Evolutionary conservation across 306 rosid species (phyloP).

Genomic region (Psophocarpus tetragonolobus): DNA sequence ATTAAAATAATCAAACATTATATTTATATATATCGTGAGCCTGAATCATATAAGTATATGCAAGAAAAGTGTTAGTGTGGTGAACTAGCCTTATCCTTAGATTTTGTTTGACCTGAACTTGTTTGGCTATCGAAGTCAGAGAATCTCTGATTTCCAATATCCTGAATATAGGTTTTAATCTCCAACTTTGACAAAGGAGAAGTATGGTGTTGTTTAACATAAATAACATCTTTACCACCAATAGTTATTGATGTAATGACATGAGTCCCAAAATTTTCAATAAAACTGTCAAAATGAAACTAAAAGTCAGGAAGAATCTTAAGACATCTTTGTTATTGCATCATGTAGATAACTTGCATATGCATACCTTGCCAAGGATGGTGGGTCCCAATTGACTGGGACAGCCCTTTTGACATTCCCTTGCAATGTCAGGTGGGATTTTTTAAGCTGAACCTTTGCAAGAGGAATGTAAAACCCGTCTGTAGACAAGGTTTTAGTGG

Average conservation of each 20-base stretch:
- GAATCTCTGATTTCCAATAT: slow-evolving; percentile 77
- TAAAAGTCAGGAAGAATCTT: slow-evolving; percentile 30
- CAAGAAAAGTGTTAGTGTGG: slow-evolving; percentile 13
- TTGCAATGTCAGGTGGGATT: slow-evolving; percentile 52
- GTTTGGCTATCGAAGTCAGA: slow-evolving; percentile 49
- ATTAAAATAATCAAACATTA: neutral
- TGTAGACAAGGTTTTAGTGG: slow-evolving; percentile 70
- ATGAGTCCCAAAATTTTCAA: slow-evolving; percentile 83
- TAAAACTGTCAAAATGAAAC: slow-evolving; percentile 61
- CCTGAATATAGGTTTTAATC: slow-evolving; percentile 71
- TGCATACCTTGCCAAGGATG: slow-evolving; percentile 71
- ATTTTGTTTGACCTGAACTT: slow-evolving; percentile 62
- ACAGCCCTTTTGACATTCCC: slow-evolving; percentile 67
- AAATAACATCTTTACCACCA: slow-evolving; percentile 86
- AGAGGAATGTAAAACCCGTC: slow-evolving; percentile 82
- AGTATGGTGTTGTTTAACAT: slow-evolving; percentile 73
- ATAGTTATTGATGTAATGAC: slow-evolving; percentile 76
- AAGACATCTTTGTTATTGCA: slow-evolving; percentile 10
- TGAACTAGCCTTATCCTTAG: slow-evolving; percentile 78
- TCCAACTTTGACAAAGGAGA: slow-evolving; percentile 70
- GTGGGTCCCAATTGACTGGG: slow-evolving; percentile 76
- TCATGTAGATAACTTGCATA: slow-evolving; percentile 18
- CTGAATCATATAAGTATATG: neutral
- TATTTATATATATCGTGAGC: slow-evolving; percentile 6
- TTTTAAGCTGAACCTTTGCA: slow-evolving; percentile 67